Evolutionary conservation across 1,284 basidiomycete species (phyloP).

Genomic region (Cutaneotrichosporon dermatis): DNA sequence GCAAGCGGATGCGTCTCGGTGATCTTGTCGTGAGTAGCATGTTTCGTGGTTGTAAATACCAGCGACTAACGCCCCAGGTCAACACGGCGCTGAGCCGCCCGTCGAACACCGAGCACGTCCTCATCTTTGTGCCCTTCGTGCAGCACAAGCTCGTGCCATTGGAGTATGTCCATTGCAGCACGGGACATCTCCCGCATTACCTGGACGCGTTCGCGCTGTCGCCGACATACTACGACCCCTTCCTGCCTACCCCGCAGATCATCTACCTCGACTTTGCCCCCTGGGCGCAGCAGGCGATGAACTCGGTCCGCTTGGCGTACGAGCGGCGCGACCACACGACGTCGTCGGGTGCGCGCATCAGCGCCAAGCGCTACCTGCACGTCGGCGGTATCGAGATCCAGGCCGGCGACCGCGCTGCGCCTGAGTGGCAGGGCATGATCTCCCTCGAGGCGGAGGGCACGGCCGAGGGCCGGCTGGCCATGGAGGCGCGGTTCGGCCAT

Average conservation of each 20-base stretch:
- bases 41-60: too few species aligned
- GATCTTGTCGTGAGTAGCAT: constrained; percentile 42
- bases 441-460: constrained; percentile 48
- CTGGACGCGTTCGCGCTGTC: constrained; percentile 46
- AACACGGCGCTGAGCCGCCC: constrained; percentile 44
- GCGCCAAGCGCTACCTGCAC: constrained; percentile 48
- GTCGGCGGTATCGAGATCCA: constrained; percentile 46
- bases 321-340: constrained; percentile 46
- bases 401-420: constrained; percentile 23
- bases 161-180: constrained; percentile 35
- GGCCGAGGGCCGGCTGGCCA: constrained; percentile 40
- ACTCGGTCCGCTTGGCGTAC: constrained; percentile 43
- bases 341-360: constrained; percentile 42
- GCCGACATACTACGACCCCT: constrained; percentile 48
- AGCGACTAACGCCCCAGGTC: constrained; percentile 11
- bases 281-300: constrained; percentile 35
- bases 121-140: constrained; percentile 41
- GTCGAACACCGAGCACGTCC: constrained; percentile 37
- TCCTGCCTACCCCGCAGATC: constrained; percentile 45
- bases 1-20: constrained; percentile 40
- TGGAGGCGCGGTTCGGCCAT: constrained; percentile 35
- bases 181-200: constrained; percentile 44
- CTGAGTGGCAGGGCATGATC: constrained; percentile 47
- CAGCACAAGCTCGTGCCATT: constrained; percentile 45
- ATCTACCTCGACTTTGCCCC: constrained; percentile 46